Evolutionary conservation across 75 land plant species (phyloP), one percentile per base, ranked within the genome.

Genomic region (Picea glauca): DNA sequence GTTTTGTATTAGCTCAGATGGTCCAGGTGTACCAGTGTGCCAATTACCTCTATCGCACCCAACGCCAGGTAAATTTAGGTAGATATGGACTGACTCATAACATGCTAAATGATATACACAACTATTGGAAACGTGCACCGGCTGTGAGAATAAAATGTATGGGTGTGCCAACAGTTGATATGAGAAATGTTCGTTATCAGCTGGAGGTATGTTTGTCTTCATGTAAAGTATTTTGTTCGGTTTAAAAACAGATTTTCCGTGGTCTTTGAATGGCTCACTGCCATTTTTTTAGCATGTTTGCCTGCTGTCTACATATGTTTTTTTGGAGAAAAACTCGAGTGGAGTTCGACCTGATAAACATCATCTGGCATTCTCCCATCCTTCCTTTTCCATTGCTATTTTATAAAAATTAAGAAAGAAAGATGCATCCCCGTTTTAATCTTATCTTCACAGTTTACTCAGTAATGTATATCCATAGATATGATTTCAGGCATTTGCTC

Each of bases 61-160:
- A n/a, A n/a, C n/a, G n/a, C n/a, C n/a, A n/a, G n/a, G n/a, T n/a
- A n/a, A n/a, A n/a, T n/a, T n/a, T n/a, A 97, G 99, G 99, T 30
- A 91, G 99, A 74, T 98, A 98, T 90, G 99, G 99, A 50, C 78
- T 98, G 57, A 98, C 99, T 7, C 99, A 98, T 79, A 98, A 98
- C 77, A 98, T 98, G 96, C 79, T 98, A 84, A 88, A 93, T 89
- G 86, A 90, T 78, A 89, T 98, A 35, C 99, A 98, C 78, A 89
- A 88, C 72, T 86, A 93, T 60, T 98, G 98, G 98, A 91, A 84
- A 78, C 62, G 86, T 58, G 83, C 85, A 30, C 96, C 90, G 56
- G 92, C 90, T 70, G 88, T 93, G 9, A 90, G 93, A 83, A 84
- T 98, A 77, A 95, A 95, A 80, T 98, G 99, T 78, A 78, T 93